Evolutionary conservation across 1,284 basidiomycete genomes (phyloP), one percentile per base, ranked within the genome.

Genomic region (Afroboletus lepidellus): DNA sequence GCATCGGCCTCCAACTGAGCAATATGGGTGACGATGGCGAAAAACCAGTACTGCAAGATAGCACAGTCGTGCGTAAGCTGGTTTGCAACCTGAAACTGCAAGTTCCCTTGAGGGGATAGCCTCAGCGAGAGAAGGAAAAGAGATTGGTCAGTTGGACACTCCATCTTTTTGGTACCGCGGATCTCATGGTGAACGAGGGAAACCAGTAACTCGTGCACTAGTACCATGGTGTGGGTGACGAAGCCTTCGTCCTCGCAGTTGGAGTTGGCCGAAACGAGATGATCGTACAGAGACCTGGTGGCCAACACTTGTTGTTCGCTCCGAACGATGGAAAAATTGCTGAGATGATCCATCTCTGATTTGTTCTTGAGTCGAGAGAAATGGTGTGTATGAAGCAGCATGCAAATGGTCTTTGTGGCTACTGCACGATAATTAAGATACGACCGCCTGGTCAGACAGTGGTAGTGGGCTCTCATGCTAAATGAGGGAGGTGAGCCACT

Each of bases 401-500:
- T 34, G 15, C 41, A 46, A 0, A 56, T 21, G 1, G 32, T 50
- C 24, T 55, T 56, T 1, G 4, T 50, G 15, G 55, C 50, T 11
- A 32, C 3, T 7, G 7, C 0, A 1, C 18, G 41, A 29, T 55
- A 55, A 1, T 15, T 16, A 13, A 42, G 0, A 8, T 55, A 47
- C 3, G 32, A 48, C 13, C 0, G 0, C 30, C 16, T n/a, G 7
- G 15, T 42, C 3, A 55, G 18, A 5, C 3, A 4, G 13, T 41
- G 8, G 5, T 44, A 56, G 18, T 56, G 53, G 13, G 54, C 52
- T 20, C 21, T 55, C 0, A 30, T 56, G 1, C 41, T 43, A n/a
- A n/a, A n/a, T 20, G 41, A 42, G 13, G 24, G 9, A 18, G 18
- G 24, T 42, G 8, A 42, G 25, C 18, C 16, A 29, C 18, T 2